These are phyloP conservation scores for Cytospora piceicola DNA, from an alignment of 2,329 filamentous ascomycete genomes.

Conservation along the genomic window DNA sequence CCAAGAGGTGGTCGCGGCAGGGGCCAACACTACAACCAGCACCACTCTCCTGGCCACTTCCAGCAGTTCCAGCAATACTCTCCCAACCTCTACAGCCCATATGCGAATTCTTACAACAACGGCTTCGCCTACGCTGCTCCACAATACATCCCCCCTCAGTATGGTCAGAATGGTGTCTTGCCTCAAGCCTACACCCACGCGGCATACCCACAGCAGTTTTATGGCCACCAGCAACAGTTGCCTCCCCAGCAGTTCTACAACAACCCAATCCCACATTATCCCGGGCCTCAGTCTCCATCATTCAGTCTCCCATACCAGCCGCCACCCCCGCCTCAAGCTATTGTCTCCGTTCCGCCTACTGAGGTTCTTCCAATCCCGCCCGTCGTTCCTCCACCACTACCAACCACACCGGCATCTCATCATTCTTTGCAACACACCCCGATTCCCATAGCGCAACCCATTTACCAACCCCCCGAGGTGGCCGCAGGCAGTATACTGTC, in stretches of 20 bases:
- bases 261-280: conserved; percentile 58
- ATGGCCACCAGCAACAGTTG: conserved; percentile 41
- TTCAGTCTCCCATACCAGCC: conserved; percentile 62
- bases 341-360: conserved; percentile 18
- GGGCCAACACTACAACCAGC: conserved; percentile 32
- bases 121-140: conserved; percentile 32
- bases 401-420: conserved; percentile 17
- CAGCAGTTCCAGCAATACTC: conserved; percentile 10
- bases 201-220: conserved; percentile 58
- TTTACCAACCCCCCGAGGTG: background rate
- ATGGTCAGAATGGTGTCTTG: conserved; percentile 58
- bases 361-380: conserved; percentile 17
- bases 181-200: conserved; percentile 50
- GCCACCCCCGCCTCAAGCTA: conserved; percentile 35
- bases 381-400: conserved; percentile 18
- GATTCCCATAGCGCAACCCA: conserved; percentile 8
- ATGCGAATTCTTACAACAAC: conserved; percentile 19
- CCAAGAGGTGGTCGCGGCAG: conserved; percentile 28
- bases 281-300: conserved; percentile 47
- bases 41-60: conserved; percentile 28
- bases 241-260: conserved; percentile 41
- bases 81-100: conserved; percentile 14
- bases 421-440: conserved; percentile 9
- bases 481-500: background rate
- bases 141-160: conserved; percentile 56